Conservation (phyloP, 1,284 basidiomycete genomes). For the Grifola frondosa region DNA sequence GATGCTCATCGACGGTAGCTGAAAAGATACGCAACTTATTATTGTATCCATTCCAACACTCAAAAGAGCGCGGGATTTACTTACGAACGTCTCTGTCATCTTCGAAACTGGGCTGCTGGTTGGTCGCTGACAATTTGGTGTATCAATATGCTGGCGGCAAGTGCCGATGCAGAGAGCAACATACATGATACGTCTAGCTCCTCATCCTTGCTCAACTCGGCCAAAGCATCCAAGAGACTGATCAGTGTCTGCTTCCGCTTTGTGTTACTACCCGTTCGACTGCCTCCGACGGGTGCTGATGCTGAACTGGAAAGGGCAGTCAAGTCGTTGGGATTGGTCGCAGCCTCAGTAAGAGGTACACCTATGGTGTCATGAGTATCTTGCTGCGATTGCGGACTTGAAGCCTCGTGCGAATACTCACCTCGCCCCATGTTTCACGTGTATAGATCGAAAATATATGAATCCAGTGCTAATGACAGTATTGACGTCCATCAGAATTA, state of each 20-base stretch:
- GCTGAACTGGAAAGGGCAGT: conserved; percentile 14
- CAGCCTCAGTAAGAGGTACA: conserved; percentile 6
- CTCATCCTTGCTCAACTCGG: conserved; percentile 57
- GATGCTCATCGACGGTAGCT: conserved; percentile 67
- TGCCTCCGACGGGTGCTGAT: conserved; percentile 1
- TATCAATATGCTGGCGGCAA: background rate
- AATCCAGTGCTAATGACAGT: no score
- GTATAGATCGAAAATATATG: no score
- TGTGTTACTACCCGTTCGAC: conserved; percentile 17
- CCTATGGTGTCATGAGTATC: background rate
- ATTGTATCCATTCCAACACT: background rate
- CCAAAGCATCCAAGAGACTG: conserved; percentile 60
- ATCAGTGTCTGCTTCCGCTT: conserved; percentile 62
- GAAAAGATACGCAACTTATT: background rate
- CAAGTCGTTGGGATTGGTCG: conserved; percentile 32
- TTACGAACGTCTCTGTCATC: conserved; percentile 66
- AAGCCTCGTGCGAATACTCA: conserved; percentile 6
- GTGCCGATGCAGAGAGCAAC: conserved; percentile 17
- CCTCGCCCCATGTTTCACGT: conserved; percentile 25
- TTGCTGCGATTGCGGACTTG: background rate
- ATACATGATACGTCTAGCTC: conserved; percentile 41
- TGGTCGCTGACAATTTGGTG: conserved; percentile 24
- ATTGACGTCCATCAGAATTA: no score
- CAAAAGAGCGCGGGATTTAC: conserved; percentile 28
- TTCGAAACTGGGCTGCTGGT: conserved; percentile 48